Evolutionary conservation across 1,284 basidiomycete genomes (phyloP).

Genomic region (Coniferiporia weirii): DNA sequence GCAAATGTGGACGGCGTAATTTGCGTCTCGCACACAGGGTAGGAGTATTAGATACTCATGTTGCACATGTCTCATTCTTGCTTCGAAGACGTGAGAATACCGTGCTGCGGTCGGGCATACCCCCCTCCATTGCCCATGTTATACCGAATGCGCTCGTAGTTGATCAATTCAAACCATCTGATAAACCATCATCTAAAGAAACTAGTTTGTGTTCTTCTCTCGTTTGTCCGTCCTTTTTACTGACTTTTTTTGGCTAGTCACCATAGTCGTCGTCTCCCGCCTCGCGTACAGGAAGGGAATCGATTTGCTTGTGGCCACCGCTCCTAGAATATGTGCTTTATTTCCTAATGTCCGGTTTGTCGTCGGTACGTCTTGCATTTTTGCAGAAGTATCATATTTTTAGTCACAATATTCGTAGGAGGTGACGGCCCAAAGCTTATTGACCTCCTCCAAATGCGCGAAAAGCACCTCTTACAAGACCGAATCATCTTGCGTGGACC

Average conservation of each 20-base stretch:
- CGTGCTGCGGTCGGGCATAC: slow-evolving; percentile 77
- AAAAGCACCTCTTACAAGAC: slow-evolving; percentile 86
- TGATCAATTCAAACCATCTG: slow-evolving; percentile 71
- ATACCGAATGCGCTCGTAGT: slow-evolving; percentile 95
- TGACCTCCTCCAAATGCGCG: slow-evolving; percentile 93
- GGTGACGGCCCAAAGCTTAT: slow-evolving; percentile 96
- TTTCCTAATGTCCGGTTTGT: slow-evolving; percentile 87
- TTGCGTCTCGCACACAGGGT: slow-evolving; percentile 98
- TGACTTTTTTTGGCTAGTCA: slow-evolving; percentile 53
- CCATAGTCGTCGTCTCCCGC: slow-evolving; percentile 92
- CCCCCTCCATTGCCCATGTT: slow-evolving; percentile 69
- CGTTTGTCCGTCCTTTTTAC: not conserved
- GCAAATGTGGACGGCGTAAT: slow-evolving; percentile 92
- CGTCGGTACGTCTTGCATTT: slow-evolving; percentile 53
- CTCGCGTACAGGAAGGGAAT: slow-evolving; percentile 96
- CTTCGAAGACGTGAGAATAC: slow-evolving; percentile 83
- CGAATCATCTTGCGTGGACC: slow-evolving; percentile 85
- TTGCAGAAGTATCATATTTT: not conserved
- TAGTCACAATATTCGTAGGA: slow-evolving; percentile 36
- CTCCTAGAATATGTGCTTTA: slow-evolving; percentile 81
- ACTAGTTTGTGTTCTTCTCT: slow-evolving; percentile 46
- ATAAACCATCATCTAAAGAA: slow-evolving; percentile 40
- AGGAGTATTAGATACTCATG: slow-evolving; percentile 6
- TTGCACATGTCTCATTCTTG: not conserved
- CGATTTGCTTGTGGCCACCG: slow-evolving; percentile 89